Conservation (phyloP, 306 rosid species). For the Quercus engelmannii region DNA sequence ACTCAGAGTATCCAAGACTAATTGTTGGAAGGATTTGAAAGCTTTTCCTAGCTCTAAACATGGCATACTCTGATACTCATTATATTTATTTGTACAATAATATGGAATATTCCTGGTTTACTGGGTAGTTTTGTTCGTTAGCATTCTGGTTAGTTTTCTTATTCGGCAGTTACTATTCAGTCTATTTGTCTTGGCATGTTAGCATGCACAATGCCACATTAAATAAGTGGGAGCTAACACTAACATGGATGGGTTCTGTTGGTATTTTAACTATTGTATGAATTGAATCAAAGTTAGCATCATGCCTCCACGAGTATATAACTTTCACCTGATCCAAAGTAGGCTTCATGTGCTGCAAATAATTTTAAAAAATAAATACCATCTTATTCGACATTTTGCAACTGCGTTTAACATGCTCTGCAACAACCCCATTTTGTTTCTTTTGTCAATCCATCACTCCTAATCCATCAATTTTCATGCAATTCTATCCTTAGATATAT, state of each 20-base stretch:
- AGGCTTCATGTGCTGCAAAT: conserved; percentile 54
- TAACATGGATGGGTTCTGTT: conserved; percentile 54
- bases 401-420: conserved; percentile 7
- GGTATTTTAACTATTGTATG: conserved; percentile 20
- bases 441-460: background rate
- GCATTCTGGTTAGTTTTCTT: conserved; percentile 34
- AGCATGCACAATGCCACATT: conserved; percentile 23
- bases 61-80: background rate
- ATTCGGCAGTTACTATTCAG: conserved; percentile 30
- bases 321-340: conserved; percentile 23
- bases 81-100: conserved; percentile 1
- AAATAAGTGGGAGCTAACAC: conserved; percentile 49
- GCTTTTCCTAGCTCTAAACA: background rate
- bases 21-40: background rate
- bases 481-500: background rate
- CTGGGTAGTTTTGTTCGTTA: conserved; percentile 47
- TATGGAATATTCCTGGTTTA: conserved; percentile 30
- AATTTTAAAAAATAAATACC: background rate
- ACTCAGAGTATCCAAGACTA: background rate
- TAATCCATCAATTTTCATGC: background rate
- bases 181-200: background rate
- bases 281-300: conserved; percentile 26
- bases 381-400: background rate
- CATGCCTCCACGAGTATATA: conserved; percentile 21
- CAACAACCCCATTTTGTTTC: conserved; percentile 17